Evolutionary conservation across 768 basidiomycete species (phyloP).

Genomic region (Boletus huronensis): DNA sequence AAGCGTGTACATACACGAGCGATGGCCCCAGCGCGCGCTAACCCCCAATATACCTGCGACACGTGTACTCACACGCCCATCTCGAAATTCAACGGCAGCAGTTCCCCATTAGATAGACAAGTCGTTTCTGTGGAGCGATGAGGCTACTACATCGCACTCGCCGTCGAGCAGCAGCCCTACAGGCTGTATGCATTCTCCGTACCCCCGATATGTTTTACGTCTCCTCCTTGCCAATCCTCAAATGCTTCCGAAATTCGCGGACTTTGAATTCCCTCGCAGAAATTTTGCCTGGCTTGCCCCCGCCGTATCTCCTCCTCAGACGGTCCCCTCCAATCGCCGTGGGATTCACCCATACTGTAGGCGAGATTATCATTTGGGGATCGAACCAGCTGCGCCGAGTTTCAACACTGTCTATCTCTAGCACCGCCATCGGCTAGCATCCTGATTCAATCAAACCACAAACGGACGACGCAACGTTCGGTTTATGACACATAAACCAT

Average conservation of each 20-base stretch:
- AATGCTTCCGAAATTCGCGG: slow-evolving; percentile 30
- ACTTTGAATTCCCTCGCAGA: slow-evolving; percentile 14
- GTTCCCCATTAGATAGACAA: slow-evolving; percentile 17
- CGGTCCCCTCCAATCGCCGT: slow-evolving; percentile 11
- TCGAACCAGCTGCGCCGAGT: slow-evolving; percentile 8
- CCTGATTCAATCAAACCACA: slow-evolving; percentile 5
- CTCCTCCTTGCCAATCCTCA: slow-evolving; percentile 3
- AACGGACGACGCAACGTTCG: neutral
- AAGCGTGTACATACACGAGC: slow-evolving; percentile 1
- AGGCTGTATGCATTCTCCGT: slow-evolving; percentile 4
- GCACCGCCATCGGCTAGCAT: slow-evolving; percentile 18
- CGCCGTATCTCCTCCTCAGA: neutral
- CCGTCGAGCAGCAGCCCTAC: slow-evolving; percentile 1
- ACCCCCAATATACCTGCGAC: slow-evolving; percentile 27
- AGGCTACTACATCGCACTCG: slow-evolving; percentile 1
- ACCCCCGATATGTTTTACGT: slow-evolving; percentile 19
- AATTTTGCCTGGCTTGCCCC: neutral
- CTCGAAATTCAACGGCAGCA: slow-evolving; percentile 27
- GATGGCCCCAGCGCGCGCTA: slow-evolving; percentile 23
- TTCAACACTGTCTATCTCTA: neutral
- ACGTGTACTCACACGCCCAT: slow-evolving; percentile 35
- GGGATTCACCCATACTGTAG: slow-evolving; percentile 1
- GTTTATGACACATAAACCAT: neutral
- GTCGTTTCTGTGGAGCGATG: slow-evolving; percentile 15
- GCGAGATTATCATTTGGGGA: slow-evolving; percentile 13